Conservation (phyloP, 2,329 filamentous ascomycete species). For the Bipolaris oryzae region DNA sequence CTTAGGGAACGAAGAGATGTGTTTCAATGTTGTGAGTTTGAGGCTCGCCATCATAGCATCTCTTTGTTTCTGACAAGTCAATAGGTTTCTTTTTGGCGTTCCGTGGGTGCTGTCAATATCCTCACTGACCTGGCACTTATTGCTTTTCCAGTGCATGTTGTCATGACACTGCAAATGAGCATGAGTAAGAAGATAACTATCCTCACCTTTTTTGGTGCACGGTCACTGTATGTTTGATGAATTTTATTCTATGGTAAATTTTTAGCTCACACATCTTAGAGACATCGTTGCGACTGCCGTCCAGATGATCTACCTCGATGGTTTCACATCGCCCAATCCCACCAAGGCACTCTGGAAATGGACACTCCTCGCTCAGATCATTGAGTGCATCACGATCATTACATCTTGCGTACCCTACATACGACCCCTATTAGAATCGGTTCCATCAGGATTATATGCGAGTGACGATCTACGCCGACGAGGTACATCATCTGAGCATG, state of each 20-base stretch:
- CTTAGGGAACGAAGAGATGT: constrained; percentile 17
- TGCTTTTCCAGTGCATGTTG: constrained; percentile 43
- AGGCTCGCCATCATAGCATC: neutral
- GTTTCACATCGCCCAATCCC: constrained; percentile 34
- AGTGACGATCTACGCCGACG: constrained; percentile 42
- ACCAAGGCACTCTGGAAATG: constrained; percentile 44
- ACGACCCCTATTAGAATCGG: constrained; percentile 42
- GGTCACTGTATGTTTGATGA: constrained; percentile 32
- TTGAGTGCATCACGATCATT: constrained; percentile 45
- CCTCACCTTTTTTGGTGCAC: constrained; percentile 41
- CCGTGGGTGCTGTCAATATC: constrained; percentile 41
- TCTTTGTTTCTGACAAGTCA: neutral
- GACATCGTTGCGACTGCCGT: constrained; percentile 42
- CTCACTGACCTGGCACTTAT: constrained; percentile 43
- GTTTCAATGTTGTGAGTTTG: constrained; percentile 34
- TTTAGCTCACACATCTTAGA: constrained; percentile 21
- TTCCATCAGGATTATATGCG: constrained; percentile 43
- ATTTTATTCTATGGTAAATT: neutral
- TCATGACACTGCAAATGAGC: constrained; percentile 45
- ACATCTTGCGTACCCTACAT: constrained; percentile 46
- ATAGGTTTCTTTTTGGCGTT: constrained; percentile 41
- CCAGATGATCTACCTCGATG: constrained; percentile 39
- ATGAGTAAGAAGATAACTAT: constrained; percentile 43
- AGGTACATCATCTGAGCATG: constrained; percentile 36
- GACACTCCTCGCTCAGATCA: constrained; percentile 42